A percentile compares a stretch with the other conserved stretches of the same genome.
Conservation (phyloP, 116 monocot species). For the Iris pallida region DNA sequence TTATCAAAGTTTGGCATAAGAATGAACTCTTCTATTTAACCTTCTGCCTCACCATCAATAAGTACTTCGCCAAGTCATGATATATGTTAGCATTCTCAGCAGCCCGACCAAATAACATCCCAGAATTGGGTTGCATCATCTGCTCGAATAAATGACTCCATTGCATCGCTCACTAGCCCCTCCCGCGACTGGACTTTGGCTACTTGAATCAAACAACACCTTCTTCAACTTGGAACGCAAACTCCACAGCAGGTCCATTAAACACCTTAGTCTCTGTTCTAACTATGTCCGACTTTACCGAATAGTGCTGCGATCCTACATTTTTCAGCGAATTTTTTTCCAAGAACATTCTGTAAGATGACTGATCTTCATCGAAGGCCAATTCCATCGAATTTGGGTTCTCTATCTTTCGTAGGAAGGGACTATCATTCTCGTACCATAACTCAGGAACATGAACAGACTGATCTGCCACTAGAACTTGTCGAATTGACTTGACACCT, state of each 20-base stretch:
- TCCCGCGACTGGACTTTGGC: constrained; percentile 89
- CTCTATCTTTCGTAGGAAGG: constrained; percentile 14
- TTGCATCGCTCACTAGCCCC: constrained; percentile 91
- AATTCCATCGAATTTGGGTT: background rate
- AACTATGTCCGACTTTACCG: too few species aligned
- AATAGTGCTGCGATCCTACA: too few species aligned
- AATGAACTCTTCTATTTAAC: constrained; percentile 91
- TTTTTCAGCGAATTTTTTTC: constrained; percentile 1
- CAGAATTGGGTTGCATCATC: constrained; percentile 90
- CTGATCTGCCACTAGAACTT: background rate
- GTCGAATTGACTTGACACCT: too few species aligned
- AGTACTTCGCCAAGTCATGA: constrained; percentile 83
- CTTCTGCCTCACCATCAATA: constrained; percentile 96
- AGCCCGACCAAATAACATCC: constrained; percentile 85
- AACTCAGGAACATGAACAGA: constrained; percentile 9
- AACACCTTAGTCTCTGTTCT: too few species aligned
- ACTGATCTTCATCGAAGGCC: background rate
- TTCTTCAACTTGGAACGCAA: constrained; percentile 96
- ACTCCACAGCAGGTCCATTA: constrained; percentile 92
- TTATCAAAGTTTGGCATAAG: constrained; percentile 99
- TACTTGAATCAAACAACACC: constrained; percentile 96
- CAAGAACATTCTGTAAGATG: background rate
- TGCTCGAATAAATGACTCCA: constrained; percentile 95
- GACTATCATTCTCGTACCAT: constrained; percentile 7
- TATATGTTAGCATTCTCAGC: constrained; percentile 85